phyloP scores from a whole-genome alignment of 805 yeast genomes.

The Spathaspora arborariae region DNA sequence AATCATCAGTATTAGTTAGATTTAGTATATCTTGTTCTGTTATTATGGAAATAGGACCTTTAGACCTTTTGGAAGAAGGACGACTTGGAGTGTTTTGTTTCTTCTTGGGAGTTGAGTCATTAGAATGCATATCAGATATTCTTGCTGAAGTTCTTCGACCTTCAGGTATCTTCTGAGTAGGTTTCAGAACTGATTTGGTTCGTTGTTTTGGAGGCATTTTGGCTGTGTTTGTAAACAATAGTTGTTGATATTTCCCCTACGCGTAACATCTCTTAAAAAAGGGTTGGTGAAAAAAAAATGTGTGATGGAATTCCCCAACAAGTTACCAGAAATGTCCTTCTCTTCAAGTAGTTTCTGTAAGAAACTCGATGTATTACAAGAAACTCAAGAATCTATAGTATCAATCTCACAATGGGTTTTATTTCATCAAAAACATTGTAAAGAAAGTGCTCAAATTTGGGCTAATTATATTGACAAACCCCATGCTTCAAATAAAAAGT shows the following conservation, averaged over 20 bases:
- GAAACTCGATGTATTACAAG: constrained; percentile 37
- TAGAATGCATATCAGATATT: not conserved
- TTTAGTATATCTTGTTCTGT: constrained; percentile 30
- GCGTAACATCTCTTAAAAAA: not conserved
- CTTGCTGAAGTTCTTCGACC: not conserved
- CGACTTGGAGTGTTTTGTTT: not conserved
- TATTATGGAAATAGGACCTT: constrained; percentile 7
- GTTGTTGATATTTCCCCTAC: not conserved
- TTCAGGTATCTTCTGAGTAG: not conserved
- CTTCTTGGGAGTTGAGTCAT: not conserved
- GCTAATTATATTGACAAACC: constrained; percentile 18
- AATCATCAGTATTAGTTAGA: constrained; percentile 21
- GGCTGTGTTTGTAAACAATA: not conserved
- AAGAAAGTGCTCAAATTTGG: constrained; percentile 36
- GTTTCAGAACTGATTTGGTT: not conserved
- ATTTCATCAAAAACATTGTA: constrained; percentile 39
- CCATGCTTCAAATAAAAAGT: constrained; percentile 28
- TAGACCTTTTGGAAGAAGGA: not conserved
- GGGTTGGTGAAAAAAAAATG: not conserved
- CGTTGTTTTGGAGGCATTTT: not conserved
- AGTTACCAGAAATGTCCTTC: constrained; percentile 31
- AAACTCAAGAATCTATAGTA: constrained; percentile 44
- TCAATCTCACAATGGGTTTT: constrained; percentile 46
- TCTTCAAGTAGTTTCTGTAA: constrained; percentile 29
- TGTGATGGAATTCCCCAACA: not conserved